Evolutionary conservation across 257 asterid species (phyloP).

Genomic region (Oldenlandia corymbosa): DNA sequence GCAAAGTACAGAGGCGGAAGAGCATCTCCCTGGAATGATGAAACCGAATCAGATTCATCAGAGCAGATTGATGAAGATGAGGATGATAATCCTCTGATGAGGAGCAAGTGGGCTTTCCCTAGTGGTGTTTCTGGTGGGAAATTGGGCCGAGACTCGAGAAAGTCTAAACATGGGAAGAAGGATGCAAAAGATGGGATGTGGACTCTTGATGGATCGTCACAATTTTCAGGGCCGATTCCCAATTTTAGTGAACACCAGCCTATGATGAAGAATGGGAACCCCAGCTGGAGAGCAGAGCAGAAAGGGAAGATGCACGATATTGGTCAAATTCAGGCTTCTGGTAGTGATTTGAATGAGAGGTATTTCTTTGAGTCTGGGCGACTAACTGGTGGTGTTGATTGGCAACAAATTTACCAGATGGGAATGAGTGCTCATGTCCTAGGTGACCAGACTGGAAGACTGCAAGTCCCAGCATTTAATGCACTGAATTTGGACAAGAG

Average conservation of each 20-base stretch:
- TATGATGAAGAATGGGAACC: conserved; percentile 33
- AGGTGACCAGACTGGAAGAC: conserved; percentile 45
- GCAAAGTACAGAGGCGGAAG: conserved; percentile 38
- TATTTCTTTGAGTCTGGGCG: conserved; percentile 45
- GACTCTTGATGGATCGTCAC: conserved; percentile 47
- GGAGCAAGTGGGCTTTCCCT: conserved; percentile 96
- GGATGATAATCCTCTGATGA: conserved; percentile 80
- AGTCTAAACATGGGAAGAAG: conserved; percentile 47
- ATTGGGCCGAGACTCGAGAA: conserved; percentile 35
- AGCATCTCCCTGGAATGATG: conserved; percentile 50
- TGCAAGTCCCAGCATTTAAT: conserved; percentile 39
- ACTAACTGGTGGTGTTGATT: conserved; percentile 35
- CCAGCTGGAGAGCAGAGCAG: conserved; percentile 30
- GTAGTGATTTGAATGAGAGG: conserved; percentile 35
- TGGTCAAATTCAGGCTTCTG: conserved; percentile 37
- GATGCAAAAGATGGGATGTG: conserved; percentile 36
- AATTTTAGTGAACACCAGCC: conserved; percentile 37
- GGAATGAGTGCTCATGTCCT: conserved; percentile 60
- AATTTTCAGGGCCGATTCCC: conserved; percentile 34
- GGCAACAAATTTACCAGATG: conserved; percentile 40
- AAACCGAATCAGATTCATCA: conserved; percentile 94
- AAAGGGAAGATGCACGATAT: conserved; percentile 71
- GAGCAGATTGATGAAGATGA: conserved; percentile 63
- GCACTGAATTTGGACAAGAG: conserved; percentile 33
- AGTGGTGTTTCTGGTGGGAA: conserved; percentile 54